Conservation (phyloP, 1,284 basidiomycete species). For the Amylostereum chailletii region DNA sequence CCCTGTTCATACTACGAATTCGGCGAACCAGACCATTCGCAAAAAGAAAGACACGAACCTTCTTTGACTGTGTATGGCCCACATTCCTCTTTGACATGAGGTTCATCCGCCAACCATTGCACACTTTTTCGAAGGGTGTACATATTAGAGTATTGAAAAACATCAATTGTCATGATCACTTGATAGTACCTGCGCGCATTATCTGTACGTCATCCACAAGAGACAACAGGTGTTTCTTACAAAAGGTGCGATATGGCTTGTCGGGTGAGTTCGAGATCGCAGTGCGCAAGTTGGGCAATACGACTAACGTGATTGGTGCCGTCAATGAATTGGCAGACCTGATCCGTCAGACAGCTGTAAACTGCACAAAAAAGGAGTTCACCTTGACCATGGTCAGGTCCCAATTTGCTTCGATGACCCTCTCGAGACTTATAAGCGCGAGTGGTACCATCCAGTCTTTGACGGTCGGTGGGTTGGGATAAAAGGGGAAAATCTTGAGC, state of each 20-base stretch:
- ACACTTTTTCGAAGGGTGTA: constrained; percentile 84
- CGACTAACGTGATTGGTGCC: constrained; percentile 87
- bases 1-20: constrained; percentile 22
- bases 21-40: not conserved
- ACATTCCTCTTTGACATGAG: constrained; percentile 81
- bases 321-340: constrained; percentile 80
- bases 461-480: constrained; percentile 85
- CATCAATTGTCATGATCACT: constrained; percentile 92
- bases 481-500: constrained; percentile 94
- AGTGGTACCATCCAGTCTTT: constrained; percentile 96
- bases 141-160: constrained; percentile 98
- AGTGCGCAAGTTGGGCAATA: constrained; percentile 89
- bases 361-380: constrained; percentile 6
- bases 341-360: constrained; percentile 3
- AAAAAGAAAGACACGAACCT: constrained; percentile 28
- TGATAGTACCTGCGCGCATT: constrained; percentile 71
- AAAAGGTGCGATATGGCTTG: constrained; percentile 89
- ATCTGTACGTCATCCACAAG: too few species aligned
- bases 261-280: constrained; percentile 77
- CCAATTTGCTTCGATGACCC: constrained; percentile 86
- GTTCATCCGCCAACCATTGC: constrained; percentile 77
- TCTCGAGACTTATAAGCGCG: constrained; percentile 77
- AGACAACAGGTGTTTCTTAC: constrained; percentile 34
- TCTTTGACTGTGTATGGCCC: constrained; percentile 81
- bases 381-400: constrained; percentile 91